Evolutionary conservation across 805 yeast genomes (phyloP).

Genomic region (Sugiyamaella floridensis): DNA sequence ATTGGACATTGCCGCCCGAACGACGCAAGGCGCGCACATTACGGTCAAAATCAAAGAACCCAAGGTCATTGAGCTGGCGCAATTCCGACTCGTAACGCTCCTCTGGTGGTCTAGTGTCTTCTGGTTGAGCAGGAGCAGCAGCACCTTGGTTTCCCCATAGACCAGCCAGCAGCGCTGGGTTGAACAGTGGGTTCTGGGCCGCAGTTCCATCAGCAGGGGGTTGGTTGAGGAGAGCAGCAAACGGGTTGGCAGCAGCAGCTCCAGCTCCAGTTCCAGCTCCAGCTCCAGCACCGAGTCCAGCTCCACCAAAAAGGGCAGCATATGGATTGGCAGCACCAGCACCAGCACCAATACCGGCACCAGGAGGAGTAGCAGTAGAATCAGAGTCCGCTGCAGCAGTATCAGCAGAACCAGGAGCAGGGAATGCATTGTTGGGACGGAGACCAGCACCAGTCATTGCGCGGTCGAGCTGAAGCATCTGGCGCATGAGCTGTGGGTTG

Average conservation of each 20-base stretch:
- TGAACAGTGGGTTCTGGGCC: constrained; percentile 34
- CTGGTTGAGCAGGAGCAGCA: constrained; percentile 36
- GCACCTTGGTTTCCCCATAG: constrained; percentile 40
- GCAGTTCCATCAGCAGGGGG: constrained; percentile 5
- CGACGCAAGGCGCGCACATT: constrained; percentile 89
- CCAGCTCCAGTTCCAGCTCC: constrained; percentile 17
- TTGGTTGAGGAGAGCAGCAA: constrained; percentile 9
- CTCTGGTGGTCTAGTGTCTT: constrained; percentile 70
- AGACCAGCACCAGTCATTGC: constrained; percentile 35
- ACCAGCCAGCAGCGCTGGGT: constrained; percentile 42
- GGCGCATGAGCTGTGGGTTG: constrained; percentile 81
- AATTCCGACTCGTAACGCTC: constrained; percentile 66
- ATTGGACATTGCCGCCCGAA: constrained; percentile 95
- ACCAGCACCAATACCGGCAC: constrained; percentile 21
- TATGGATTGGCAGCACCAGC: constrained; percentile 43
- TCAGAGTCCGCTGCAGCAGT: constrained; percentile 9
- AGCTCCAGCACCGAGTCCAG: not conserved
- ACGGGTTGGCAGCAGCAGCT: constrained; percentile 16
- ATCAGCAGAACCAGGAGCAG: constrained; percentile 17
- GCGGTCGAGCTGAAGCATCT: constrained; percentile 71
- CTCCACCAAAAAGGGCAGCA: constrained; percentile 38
- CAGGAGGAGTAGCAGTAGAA: constrained; percentile 15
- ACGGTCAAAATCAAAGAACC: constrained; percentile 85
- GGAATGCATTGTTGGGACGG: constrained; percentile 21
- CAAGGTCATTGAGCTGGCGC: constrained; percentile 74